Base-by-base conservation (phyloP, 2,329 filamentous ascomycete species). In the Aspergillus brasiliensis region DNA sequence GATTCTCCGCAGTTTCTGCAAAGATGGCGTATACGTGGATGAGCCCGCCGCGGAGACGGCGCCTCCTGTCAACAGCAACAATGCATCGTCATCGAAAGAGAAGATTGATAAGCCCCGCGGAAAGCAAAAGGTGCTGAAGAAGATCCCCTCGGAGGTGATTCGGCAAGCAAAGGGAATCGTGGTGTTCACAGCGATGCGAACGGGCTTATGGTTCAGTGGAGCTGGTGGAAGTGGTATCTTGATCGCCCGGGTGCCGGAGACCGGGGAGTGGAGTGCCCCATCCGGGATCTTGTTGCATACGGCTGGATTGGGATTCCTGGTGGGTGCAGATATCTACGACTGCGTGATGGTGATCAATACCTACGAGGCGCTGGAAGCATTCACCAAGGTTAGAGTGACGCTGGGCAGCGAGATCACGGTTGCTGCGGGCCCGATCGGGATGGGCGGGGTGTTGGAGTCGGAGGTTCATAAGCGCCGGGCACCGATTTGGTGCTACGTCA, bases 301-400 rank as follows among this genome's bases (percentile, higher is more conserved):
- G 0, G 86, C 91, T 1, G 91, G 90, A 0, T 82, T 97, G 31
- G 93, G 92, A 31, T 97, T 97, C 72, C 84, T 96, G 56, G 88
- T 92, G 6, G 93, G 93, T 2, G 89, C 96, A 37, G 93, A 97
- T 73, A 92, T 97, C 31, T 97, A 97, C 80, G 93, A 97, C 74
- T 96, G 92, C 71, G 90, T 97, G 8, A 84, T 97, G n/a, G 90
- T 97, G 34, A 92, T 97, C 71, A 97, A 96, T 78, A 92, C 90
- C 44, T 86, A 91, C 46, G 84, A 91, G 57, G 91, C 92, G 5
- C 80, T 97, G 47, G 90, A 96, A 65, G 86, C 90, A 1, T 95
- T 97, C 72, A 92, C 90, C 27, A 88, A 87, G 60, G 80, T 93
- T 1, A 85, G 89, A 56, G 87, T 91, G 52, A 95, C 90, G 0